Base-by-base conservation (phyloP, 2,329 filamentous ascomycete genomes). In the Coleophoma crateriformis region DNA sequence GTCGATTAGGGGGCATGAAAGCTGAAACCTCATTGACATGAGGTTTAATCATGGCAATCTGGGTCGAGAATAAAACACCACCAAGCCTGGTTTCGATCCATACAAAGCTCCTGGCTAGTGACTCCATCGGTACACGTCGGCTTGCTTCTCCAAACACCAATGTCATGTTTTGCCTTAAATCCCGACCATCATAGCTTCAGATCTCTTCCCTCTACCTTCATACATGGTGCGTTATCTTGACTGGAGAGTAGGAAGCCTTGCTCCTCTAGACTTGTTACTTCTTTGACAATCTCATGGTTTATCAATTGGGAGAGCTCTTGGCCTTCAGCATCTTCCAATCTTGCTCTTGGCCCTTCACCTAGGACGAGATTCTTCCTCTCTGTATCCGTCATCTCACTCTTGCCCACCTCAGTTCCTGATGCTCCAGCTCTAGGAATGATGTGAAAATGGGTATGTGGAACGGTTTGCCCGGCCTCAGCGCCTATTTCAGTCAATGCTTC, bases 361-460 rank as follows among this genome's bases (percentile, higher is more conserved):
- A 53, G 38, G n/a, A 48, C 53, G n/a, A 55, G 43, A 41, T 50
- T 57, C 37, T 51, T 51, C 34, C 50, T 50, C 46, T 54, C 50
- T n/a, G 47, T 47, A 50, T 57, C 54, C 4, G 39, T 40, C 13
- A 55, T 53, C 33, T 55, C 47, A 35, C 43, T 52, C 40, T 44
- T 13, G 13, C 19, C 41, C 5, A 44, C 13, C 6, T 45, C 41
- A 33, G 45, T 47, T 50, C 50, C 50, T 42, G 45, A 15, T 7
- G 33, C 22, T 33, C 49, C 50, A 17, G 39, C 39, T 4, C 91
- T 72, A 0, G 91, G 91, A 37, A 96, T 94, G 49, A 96, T 78
- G 62, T 96, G 91, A 66, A 92, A 96, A 67, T 96, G 91, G 45
- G 92, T 84, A 67, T 96, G 91, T 33, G 87, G 86, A 1, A 96